Evolutionary conservation across 2,329 filamentous ascomycete genomes (phyloP).

Genomic region (Rhynchosporium agropyri): DNA sequence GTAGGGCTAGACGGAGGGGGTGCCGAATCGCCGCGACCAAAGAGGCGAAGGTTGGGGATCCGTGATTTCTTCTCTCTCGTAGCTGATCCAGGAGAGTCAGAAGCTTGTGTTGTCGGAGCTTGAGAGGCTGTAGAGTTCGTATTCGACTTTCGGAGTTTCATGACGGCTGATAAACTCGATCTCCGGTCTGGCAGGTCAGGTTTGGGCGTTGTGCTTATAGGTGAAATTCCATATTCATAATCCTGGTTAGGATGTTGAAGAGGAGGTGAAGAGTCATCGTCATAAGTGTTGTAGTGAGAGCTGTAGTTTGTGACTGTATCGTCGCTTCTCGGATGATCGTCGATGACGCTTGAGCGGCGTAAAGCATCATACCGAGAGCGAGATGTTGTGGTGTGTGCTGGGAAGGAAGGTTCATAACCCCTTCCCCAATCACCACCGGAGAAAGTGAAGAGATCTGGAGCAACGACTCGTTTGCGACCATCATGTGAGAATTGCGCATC

Average conservation of each 20-base stretch:
- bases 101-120: neutral
- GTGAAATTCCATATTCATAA: constrained; percentile 21
- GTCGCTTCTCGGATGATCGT: constrained; percentile 33
- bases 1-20: constrained; percentile 13
- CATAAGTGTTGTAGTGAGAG: neutral
- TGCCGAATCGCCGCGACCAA: constrained; percentile 23
- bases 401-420: constrained; percentile 32
- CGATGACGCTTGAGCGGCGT: constrained; percentile 30
- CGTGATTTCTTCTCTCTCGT: constrained; percentile 17
- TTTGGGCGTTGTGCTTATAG: constrained; percentile 27
- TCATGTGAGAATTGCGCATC: constrained; percentile 17
- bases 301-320: constrained; percentile 23
- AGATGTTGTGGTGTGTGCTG: constrained; percentile 19
- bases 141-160: constrained; percentile 33
- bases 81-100: constrained; percentile 12
- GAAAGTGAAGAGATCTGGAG: constrained; percentile 37
- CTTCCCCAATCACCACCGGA: constrained; percentile 35
- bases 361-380: constrained; percentile 27
- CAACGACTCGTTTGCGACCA: constrained; percentile 27
- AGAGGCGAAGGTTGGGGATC: constrained; percentile 20
- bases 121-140: constrained; percentile 3
- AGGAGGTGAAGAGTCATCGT: neutral
- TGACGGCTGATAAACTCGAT: constrained; percentile 35
- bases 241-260: too few relatives aligned
- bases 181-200: constrained; percentile 37